Evolutionary conservation across 2,329 filamentous ascomycete species (phyloP).

Genomic region (Myriangium duriaei): DNA sequence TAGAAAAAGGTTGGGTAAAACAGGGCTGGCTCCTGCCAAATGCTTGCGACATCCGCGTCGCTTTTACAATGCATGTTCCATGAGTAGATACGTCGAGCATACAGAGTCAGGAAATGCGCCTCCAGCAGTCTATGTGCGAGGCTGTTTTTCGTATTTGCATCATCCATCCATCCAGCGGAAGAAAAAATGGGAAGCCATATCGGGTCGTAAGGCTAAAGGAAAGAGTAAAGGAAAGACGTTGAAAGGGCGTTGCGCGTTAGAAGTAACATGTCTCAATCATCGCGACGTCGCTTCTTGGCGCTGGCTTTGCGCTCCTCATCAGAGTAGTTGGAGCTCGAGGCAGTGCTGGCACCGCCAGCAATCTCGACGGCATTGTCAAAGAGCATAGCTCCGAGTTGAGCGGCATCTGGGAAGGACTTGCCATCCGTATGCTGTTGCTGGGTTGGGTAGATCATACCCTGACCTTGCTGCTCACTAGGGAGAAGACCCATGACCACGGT

Average conservation of each 20-base stretch:
- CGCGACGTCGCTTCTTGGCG: slow-evolving; percentile 32
- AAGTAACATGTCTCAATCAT: slow-evolving; percentile 24
- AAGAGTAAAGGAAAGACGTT: not conserved
- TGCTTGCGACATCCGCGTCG: too few relatives aligned
- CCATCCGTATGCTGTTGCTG: slow-evolving; percentile 21
- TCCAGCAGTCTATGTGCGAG: not conserved
- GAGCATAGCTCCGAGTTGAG: slow-evolving; percentile 60
- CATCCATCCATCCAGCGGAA: not conserved
- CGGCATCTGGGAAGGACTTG: slow-evolving; percentile 40
- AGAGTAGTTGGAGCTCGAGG: slow-evolving; percentile 28
- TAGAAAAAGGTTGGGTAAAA: not conserved
- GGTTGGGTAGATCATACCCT: slow-evolving; percentile 19
- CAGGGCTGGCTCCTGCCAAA: not conserved
- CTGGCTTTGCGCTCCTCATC: slow-evolving; percentile 21
- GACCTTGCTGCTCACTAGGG: slow-evolving; percentile 20
- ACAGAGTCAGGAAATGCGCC: not conserved
- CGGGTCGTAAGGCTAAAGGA: too few relatives aligned
- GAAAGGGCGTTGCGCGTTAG: too few relatives aligned
- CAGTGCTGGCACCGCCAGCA: slow-evolving; percentile 47
- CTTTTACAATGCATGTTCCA: not conserved
- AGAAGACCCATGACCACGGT: slow-evolving; percentile 85
- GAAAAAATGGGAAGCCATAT: too few relatives aligned
- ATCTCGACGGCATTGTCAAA: slow-evolving; percentile 64
- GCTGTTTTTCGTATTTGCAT: not conserved
- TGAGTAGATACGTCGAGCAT: not conserved